Evolutionary conservation across 1,284 basidiomycete genomes (phyloP), one percentile per base, ranked within the genome.

Genomic region (Porogramme epimiltina): DNA sequence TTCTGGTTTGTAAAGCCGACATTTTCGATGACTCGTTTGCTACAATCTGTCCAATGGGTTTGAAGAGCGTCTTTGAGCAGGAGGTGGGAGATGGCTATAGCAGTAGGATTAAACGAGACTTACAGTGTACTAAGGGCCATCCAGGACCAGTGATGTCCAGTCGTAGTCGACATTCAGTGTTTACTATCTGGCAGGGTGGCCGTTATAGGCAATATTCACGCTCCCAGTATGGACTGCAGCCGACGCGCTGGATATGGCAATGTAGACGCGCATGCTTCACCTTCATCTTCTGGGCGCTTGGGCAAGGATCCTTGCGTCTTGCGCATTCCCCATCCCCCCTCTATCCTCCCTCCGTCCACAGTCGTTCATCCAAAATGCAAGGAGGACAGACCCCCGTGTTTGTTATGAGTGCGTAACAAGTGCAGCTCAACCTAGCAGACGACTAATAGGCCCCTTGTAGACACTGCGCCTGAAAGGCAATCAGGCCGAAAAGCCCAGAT

Each of bases 401-500:
- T 63, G 85, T 89, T 18, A 85, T 87, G 82, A 87, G 84, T 85
- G 60, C 41, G 81, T 68, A 6, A 18, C 4, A 0, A 22, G 15
- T 4, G 8, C 2, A n/a, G 3, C 31, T 26, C 2, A 13, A 16
- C 4, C 1, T 18, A 4, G 20, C n/a, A 6, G 19, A 24, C 38
- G 18, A 16, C 46, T 47, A 5, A 44, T 4, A 8, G 18, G 1
- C 15, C 41, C 10, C 23, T n/a, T 44, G 24, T 62, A 95, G 93
- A 98, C 80, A 85, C 94, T 54, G 93, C 89, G 62, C 94, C 95
- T 36, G 93, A 97, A 75, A 82, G 95, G 69, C 92, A 95, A 72
- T 88, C 88, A 43, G 95, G 95, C 49, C 82, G 95, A 64, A 98
- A 98, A 76, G 95, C 96, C 3, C 95, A 98, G 77, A 89, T 93